Base-by-base conservation (phyloP, 2,329 filamentous ascomycete genomes). In the Leptographium wingfieldii region DNA sequence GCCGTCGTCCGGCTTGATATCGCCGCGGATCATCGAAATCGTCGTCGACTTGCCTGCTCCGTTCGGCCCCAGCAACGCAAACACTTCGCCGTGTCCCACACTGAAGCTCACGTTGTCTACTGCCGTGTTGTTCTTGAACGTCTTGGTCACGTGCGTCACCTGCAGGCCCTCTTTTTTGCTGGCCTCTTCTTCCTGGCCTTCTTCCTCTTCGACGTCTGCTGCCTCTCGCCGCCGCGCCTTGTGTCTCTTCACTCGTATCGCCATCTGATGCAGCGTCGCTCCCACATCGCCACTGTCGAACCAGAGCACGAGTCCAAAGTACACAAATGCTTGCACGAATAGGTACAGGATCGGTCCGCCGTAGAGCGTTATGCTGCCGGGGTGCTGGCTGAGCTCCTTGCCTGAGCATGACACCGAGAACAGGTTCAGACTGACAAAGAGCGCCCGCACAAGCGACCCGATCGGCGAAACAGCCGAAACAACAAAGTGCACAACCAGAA, bases 1-100 rank as follows among this genome's bases (percentile, higher is more conserved):
- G 38, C 90, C 89, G n/a, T 82, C 81, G 59, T 83, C 81, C 0
- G 91, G 90, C 57, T 84, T 83, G 33, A 92, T 80, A 67, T 96
- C 92, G n/a, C 92, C 92, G 63, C 92, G 83, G 65, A 97, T 90
- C 52, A 96, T 77, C 1, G 86, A 90, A 66, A 96, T 95, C 0
- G 88, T 95, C 0, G 91, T 95, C 0, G 86, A 90, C 68, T 96
- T 96, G 60, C 92, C 92, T 1, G 92, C 92, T 29, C 92, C 91
- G 68, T 96, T 96, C 19, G 92, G 91, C 0, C 92, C 92, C 1
- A 97, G 80, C 0, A 96, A 79, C 0, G 91, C 91, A 72, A 95
- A 96, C 0, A 95, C 88, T 69, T 96, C 87, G 56, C 88, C 87
- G 56, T 82, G 83, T 19, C 82, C 81, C 38, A 96, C 86, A 22